phyloP scores from a whole-genome alignment of 2,329 filamentous ascomycete species.

The Fusarium marasasianum region DNA sequence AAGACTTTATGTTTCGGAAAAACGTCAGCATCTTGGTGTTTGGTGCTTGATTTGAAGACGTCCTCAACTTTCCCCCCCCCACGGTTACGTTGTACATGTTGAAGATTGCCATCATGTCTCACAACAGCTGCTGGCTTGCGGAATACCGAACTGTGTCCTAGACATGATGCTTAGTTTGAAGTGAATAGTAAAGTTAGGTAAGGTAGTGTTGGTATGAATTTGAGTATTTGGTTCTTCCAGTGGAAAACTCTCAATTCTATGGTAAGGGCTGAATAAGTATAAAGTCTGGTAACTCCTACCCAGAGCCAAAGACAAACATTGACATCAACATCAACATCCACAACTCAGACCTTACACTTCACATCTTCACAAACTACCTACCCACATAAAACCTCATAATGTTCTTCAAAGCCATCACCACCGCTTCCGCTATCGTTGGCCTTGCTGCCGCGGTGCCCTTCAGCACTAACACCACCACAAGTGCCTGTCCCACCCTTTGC shows the following conservation, averaged over 20 bases:
- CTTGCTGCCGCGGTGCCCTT: constrained; percentile 13
- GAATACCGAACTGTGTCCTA: constrained; percentile 14
- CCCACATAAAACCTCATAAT: constrained; percentile 1
- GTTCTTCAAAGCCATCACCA: constrained; percentile 12
- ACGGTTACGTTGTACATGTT: not conserved
- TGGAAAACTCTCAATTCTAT: not conserved
- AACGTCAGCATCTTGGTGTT: not conserved
- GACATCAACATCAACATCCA: not conserved
- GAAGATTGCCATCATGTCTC: not conserved
- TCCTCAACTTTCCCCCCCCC: too few relatives aligned
- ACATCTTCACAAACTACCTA: not conserved
- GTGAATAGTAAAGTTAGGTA: not conserved
- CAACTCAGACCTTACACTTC: not conserved
- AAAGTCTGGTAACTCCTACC: not conserved
- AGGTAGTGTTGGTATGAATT: not conserved
- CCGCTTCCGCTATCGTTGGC: constrained; percentile 12
- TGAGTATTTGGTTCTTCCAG: not conserved
- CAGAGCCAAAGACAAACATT: not conserved
- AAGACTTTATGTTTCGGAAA: not conserved
- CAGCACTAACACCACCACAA: not conserved
- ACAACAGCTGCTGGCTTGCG: not conserved
- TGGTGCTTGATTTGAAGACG: not conserved
- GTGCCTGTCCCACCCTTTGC: constrained; percentile 35
- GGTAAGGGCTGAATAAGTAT: not conserved
- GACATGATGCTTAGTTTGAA: not conserved